Percentiles rank a stretch among this genome's conserved stretches.
Evolutionary conservation across 129 eudicot genomes (phyloP).

Genomic region (Flaveria linearis): DNA sequence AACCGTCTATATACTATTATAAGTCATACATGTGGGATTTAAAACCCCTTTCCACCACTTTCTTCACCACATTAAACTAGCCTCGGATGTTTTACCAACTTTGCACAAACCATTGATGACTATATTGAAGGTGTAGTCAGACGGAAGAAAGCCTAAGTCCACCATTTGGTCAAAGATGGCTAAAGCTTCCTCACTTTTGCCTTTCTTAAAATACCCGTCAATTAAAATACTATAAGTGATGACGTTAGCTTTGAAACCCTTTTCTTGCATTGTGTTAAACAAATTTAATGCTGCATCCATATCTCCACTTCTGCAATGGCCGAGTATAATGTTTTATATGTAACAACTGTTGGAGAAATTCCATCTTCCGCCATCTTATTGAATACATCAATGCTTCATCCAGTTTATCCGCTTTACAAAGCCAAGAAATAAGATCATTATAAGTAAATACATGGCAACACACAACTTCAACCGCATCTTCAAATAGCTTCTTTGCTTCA

Average conservation of each 20-base stretch:
- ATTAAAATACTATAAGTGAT: constrained; percentile 71
- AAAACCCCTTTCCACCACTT: constrained; percentile 46
- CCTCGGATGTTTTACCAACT: constrained; percentile 60
- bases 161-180: constrained; percentile 60
- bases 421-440: constrained; percentile 54
- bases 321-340: constrained; percentile 66
- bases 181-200: constrained; percentile 56
- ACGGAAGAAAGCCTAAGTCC: constrained; percentile 52
- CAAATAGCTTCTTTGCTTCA: constrained; percentile 53
- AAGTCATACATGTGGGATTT: constrained; percentile 59
- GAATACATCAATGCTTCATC: constrained; percentile 56
- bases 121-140: constrained; percentile 61
- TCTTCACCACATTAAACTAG: constrained; percentile 46
- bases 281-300: constrained; percentile 53
- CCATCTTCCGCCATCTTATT: constrained; percentile 56
- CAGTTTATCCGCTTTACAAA: constrained; percentile 50
- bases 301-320: constrained; percentile 65
- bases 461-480: constrained; percentile 66
- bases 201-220: constrained; percentile 63
- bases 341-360: constrained; percentile 54
- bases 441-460: constrained; percentile 58
- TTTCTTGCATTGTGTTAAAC: constrained; percentile 52
- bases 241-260: constrained; percentile 53
- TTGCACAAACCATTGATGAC: constrained; percentile 70
- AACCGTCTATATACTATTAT: constrained; percentile 81